Evolutionary conservation across 768 basidiomycete genomes (phyloP).

Genomic region (Amanita fuliginea): DNA sequence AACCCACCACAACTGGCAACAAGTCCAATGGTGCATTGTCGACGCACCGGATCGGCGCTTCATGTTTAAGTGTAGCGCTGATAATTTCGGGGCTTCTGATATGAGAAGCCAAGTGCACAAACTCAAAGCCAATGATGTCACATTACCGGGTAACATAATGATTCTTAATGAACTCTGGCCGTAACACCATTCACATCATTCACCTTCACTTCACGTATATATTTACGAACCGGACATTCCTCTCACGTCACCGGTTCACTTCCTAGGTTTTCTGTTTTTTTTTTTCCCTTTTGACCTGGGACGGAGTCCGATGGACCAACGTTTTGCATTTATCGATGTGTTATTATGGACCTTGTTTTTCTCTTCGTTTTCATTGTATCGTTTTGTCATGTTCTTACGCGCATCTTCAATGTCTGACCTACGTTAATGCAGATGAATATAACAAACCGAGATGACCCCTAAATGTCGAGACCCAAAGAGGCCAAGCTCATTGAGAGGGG

Average conservation of each 20-base stretch:
- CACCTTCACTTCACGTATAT: neutral
- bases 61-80: neutral
- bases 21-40: constrained; percentile 1
- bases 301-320: too few species aligned
- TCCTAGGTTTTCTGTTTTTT: neutral
- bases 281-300: neutral
- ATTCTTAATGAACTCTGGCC: neutral
- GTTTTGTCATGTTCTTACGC: neutral
- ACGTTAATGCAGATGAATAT: neutral
- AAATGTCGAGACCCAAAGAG: neutral
- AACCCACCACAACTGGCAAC: neutral
- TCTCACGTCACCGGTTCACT: neutral
- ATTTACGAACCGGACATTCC: neutral
- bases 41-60: neutral
- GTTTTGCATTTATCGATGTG: neutral
- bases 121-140: neutral
- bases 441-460: neutral
- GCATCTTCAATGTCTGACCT: neutral
- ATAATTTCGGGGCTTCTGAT: constrained; percentile 2
- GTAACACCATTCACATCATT: neutral
- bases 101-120: neutral
- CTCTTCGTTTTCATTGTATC: neutral
- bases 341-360: neutral
- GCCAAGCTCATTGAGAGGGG: too few species aligned
- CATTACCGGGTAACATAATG: neutral